phyloP scores from a whole-genome alignment of 1,284 basidiomycete genomes.

The Leccinum solheimii region DNA sequence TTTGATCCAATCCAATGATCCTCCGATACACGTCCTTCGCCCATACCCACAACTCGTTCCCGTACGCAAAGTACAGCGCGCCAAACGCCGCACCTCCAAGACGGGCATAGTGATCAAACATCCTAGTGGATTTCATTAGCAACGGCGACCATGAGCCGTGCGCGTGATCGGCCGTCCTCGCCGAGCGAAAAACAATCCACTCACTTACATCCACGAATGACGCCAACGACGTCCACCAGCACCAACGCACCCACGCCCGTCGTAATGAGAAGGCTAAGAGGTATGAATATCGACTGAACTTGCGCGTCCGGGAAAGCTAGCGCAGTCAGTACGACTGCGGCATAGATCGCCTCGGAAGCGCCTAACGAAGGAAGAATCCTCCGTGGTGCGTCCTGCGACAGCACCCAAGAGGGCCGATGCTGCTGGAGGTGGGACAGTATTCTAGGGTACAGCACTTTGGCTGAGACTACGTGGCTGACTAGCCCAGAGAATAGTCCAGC shows the following conservation, averaged over 20 bases:
- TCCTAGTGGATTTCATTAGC: background rate
- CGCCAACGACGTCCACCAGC: constrained; percentile 70
- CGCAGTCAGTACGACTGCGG: constrained; percentile 73
- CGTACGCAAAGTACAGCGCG: constrained; percentile 42
- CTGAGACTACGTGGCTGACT: constrained; percentile 67
- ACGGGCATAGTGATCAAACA: constrained; percentile 80
- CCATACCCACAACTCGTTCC: constrained; percentile 45
- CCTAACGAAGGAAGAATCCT: constrained; percentile 75
- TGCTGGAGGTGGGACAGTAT: constrained; percentile 49
- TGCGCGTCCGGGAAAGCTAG: constrained; percentile 80
- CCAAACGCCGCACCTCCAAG: constrained; percentile 62
- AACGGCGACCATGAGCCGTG: background rate
- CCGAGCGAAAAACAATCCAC: constrained; percentile 1
- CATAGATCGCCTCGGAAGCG: constrained; percentile 86
- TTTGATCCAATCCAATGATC: constrained; percentile 4
- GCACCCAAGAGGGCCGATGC: constrained; percentile 39
- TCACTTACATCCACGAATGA: constrained; percentile 83
- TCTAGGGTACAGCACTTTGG: constrained; percentile 66
- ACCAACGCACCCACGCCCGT: constrained; percentile 75
- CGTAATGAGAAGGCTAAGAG: constrained; percentile 78
- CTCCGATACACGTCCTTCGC: constrained; percentile 31
- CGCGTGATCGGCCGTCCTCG: background rate
- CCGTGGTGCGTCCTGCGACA: constrained; percentile 36
- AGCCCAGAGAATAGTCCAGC: constrained; percentile 71
- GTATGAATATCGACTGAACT: constrained; percentile 78